A percentile compares a stretch with the other conserved stretches of the same genome.
Conservation (phyloP, 2,329 filamentous ascomycete genomes). For the Aureobasidium musti region DNA sequence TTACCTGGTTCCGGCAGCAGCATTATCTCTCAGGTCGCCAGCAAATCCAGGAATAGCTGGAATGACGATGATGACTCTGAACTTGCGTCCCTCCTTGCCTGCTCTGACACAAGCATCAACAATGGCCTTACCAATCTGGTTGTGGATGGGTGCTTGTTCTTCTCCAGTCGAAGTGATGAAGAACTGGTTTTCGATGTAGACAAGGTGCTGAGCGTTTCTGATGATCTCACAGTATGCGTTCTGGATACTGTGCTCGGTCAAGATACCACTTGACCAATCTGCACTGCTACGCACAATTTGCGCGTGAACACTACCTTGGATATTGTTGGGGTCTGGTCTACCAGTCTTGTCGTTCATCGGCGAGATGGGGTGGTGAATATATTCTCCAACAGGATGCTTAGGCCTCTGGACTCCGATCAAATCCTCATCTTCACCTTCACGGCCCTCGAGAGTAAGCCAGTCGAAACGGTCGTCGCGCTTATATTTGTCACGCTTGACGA, state of each 20-base stretch:
- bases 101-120: constrained; percentile 86
- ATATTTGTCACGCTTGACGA: constrained; percentile 96
- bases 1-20: constrained; percentile 70
- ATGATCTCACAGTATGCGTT: constrained; percentile 87
- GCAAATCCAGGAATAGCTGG: constrained; percentile 93
- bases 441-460: constrained; percentile 79
- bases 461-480: constrained; percentile 82
- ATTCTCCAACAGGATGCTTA: constrained; percentile 84
- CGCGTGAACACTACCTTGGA: constrained; percentile 72
- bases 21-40: constrained; percentile 80
- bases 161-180: constrained; percentile 94
- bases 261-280: constrained; percentile 92
- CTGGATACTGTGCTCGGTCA: constrained; percentile 81
- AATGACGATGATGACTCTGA: constrained; percentile 85
- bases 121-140: constrained; percentile 83
- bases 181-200: constrained; percentile 99
- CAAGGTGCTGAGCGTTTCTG: constrained; percentile 81
- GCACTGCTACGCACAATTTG: constrained; percentile 87
- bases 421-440: constrained; percentile 77
- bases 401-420: constrained; percentile 85
- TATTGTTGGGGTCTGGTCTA: constrained; percentile 46
- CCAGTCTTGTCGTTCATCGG: constrained; percentile 66
- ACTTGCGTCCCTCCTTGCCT: constrained; percentile 79
- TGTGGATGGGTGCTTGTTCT: constrained; percentile 82
- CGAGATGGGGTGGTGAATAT: constrained; percentile 75